Percentiles rank a stretch among this genome's conserved stretches.
These are phyloP conservation scores for Fragilariopsis cylindrus DNA, from an alignment of 108 stramenopile genomes.

Conservation along the genomic window DNA sequence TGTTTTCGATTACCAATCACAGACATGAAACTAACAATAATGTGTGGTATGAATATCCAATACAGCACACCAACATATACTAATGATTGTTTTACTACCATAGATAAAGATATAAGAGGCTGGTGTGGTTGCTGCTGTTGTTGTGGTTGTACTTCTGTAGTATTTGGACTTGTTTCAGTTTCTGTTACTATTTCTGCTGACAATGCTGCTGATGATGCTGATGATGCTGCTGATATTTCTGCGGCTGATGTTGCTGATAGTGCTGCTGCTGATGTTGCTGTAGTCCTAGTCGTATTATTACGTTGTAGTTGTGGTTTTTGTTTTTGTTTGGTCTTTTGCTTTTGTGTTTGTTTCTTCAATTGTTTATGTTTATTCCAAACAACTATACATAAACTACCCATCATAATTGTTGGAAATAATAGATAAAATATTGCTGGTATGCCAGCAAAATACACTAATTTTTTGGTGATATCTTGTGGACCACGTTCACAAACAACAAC, in stretches of 20 bases:
- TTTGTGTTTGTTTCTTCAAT: neutral
- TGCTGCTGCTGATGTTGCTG: neutral
- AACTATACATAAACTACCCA: neutral
- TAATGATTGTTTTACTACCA: neutral
- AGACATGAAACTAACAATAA: neutral
- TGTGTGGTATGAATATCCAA: neutral
- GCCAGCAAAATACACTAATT: neutral
- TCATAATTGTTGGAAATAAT: neutral
- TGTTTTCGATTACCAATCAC: neutral
- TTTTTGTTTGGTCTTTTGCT: neutral
- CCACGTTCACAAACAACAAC: slow-evolving; percentile 1
- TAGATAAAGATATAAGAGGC: neutral
- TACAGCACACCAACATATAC: neutral
- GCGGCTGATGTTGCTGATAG: neutral
- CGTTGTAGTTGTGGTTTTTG: neutral
- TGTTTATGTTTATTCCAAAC: neutral
- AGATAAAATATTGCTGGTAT: neutral
- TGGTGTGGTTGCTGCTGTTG: neutral
- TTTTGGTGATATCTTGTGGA: slow-evolving; percentile 8
- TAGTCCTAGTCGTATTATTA: neutral
- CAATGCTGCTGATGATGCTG: neutral
- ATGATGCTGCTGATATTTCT: neutral
- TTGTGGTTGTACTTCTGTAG: too few relatives aligned
- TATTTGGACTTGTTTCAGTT: neutral
- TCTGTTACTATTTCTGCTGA: neutral